These are phyloP conservation scores for Geotrichum candidum DNA, from an alignment of 1,139 yeast species.

Conservation along the genomic window DNA sequence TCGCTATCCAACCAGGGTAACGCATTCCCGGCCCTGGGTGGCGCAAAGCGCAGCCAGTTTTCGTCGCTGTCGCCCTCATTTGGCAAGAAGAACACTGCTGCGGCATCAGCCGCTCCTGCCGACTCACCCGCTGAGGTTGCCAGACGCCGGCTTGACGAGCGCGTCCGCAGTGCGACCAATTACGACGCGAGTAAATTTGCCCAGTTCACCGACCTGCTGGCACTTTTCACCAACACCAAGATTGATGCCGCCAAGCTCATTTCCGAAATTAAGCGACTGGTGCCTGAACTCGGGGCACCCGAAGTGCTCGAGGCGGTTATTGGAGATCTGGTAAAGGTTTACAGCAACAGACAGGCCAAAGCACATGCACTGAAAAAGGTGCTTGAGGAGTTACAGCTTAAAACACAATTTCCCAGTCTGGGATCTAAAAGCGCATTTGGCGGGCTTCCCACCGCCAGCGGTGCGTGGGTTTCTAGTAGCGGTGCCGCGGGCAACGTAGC, in stretches of 20 bases:
- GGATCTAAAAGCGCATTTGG: background rate
- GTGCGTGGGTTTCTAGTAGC: conserved; percentile 14
- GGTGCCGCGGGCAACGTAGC: background rate
- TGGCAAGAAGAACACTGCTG: conserved; percentile 11
- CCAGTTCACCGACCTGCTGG: conserved; percentile 48
- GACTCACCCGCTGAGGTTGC: conserved; percentile 48
- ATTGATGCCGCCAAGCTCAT: conserved; percentile 48
- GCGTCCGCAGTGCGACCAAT: conserved; percentile 57
- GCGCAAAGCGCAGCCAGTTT: conserved; percentile 12
- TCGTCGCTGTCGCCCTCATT: conserved; percentile 11
- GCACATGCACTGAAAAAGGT: conserved; percentile 14
- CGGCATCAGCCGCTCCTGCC: conserved; percentile 15
- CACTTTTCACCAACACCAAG: conserved; percentile 43
- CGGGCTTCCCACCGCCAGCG: conserved; percentile 7
- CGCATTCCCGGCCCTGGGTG: conserved; percentile 30
- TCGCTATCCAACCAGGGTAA: conserved; percentile 19
- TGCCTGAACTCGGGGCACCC: conserved; percentile 33
- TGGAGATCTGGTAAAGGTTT: conserved; percentile 43
- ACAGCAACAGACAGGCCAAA: conserved; percentile 8
- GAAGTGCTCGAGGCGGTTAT: conserved; percentile 44
- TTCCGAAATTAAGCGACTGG: conserved; percentile 48
- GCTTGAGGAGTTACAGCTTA: conserved; percentile 18
- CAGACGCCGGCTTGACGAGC: conserved; percentile 65
- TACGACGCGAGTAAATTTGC: conserved; percentile 46
- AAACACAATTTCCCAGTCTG: conserved; percentile 16